Percentiles rank a stretch among this genome's conserved stretches.
These are phyloP conservation scores for Tetrapyrgos nigripes DNA, from an alignment of 1,284 basidiomycete species.

Conservation along the genomic window DNA sequence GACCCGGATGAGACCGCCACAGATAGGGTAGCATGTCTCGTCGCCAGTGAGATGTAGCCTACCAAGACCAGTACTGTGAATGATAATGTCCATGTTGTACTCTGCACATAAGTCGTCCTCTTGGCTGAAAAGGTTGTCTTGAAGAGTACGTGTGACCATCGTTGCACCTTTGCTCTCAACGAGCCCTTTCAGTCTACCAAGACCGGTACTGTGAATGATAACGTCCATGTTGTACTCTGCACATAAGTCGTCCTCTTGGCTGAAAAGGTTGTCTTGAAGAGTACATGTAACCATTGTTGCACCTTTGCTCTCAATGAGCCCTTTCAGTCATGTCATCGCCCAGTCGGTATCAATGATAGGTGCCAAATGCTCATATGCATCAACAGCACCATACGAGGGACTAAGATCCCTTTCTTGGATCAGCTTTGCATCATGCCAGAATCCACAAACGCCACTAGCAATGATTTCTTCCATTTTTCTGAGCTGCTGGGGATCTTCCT, in stretches of 20 bases:
- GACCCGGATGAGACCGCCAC: constrained; percentile 45
- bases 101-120: constrained; percentile 35
- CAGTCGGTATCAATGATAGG: constrained; percentile 45
- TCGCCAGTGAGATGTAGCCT: constrained; percentile 38
- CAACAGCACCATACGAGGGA: constrained; percentile 35
- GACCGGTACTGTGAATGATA: too few species aligned
- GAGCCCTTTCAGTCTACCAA: constrained; percentile 33
- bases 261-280: constrained; percentile 30
- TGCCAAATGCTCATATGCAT: constrained; percentile 41
- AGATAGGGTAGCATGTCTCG: constrained; percentile 39
- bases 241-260: constrained; percentile 36
- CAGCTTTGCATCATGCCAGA: constrained; percentile 32
- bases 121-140: constrained; percentile 28
- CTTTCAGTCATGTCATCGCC: constrained; percentile 38
- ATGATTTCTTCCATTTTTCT: constrained; percentile 35
- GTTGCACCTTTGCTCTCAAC: constrained; percentile 38
- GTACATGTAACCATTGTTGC: constrained; percentile 34
- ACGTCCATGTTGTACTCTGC: constrained; percentile 34
- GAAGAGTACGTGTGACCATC: constrained; percentile 35
- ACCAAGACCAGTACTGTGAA: constrained; percentile 42
- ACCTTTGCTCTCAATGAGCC: constrained; percentile 36
- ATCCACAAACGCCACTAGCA: constrained; percentile 30
- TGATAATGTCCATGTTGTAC: constrained; percentile 31
- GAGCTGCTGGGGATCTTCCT: constrained; percentile 33
- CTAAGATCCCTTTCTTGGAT: constrained; percentile 31